These are phyloP conservation scores for Beverwykella pulmonaria DNA, from an alignment of 495 filamentous ascomycete species.

Conservation along the genomic window DNA sequence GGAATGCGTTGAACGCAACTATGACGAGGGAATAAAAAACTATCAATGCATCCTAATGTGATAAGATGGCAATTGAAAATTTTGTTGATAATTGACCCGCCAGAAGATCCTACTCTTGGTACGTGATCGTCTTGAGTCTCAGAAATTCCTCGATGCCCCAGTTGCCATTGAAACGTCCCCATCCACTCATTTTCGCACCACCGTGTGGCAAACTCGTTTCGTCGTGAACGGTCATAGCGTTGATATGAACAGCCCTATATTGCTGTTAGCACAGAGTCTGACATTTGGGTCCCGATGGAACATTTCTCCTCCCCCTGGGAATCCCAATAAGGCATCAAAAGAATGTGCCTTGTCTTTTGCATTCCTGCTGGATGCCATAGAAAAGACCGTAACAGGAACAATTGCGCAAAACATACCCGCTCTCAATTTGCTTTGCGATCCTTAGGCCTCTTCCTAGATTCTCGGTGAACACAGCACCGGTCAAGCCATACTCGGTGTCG, in stretches of 20 bases:
- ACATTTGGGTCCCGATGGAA: neutral
- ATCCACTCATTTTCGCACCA: conserved; percentile 83
- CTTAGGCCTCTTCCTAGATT: conserved; percentile 44
- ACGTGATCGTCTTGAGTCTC: conserved; percentile 83
- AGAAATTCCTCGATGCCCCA: conserved; percentile 73
- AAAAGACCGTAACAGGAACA: no score
- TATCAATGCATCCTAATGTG: no score
- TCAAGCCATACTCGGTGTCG: conserved; percentile 49
- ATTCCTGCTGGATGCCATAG: no score
- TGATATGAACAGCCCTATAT: conserved; percentile 72
- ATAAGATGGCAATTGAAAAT: no score
- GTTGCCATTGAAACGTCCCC: conserved; percentile 65
- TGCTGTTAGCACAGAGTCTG: conserved; percentile 4
- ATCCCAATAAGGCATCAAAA: no score
- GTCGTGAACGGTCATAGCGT: conserved; percentile 82
- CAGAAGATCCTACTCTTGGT: conserved; percentile 44
- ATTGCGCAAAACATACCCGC: conserved; percentile 37
- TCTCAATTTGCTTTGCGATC: conserved; percentile 48
- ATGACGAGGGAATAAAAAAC: no score
- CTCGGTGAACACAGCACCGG: conserved; percentile 48
- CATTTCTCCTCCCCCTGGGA: no score
- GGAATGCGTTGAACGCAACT: no score
- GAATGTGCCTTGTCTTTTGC: no score
- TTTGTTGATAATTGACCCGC: no score
- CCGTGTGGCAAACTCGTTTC: conserved; percentile 79